Base-by-base conservation (phyloP, 2,329 filamentous ascomycete genomes). In the Bipolaris zeicola region DNA sequence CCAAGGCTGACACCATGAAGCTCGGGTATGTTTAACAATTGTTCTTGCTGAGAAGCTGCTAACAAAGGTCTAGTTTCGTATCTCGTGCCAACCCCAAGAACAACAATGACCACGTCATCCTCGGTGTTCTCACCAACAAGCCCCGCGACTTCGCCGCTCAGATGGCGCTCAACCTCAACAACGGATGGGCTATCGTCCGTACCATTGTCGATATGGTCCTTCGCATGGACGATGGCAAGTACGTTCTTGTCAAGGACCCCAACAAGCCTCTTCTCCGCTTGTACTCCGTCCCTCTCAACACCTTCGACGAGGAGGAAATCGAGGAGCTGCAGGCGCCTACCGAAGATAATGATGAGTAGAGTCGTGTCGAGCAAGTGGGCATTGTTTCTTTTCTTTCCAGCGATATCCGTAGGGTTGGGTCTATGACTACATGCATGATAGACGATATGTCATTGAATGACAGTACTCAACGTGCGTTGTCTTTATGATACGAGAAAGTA, bases 1-100 rank as follows among this genome's bases (percentile, higher is more conserved):
- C 94, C 76, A 93, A 93, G 81, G 93, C 95, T n/a, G 95, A 99
- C 76, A 84, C 92, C 66, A 97, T 99, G 92, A 99, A 98, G 84
- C 88, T 99, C 77, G 95, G 92, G 90, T 93, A 83, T 65, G 88
- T 83, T 39, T 60, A 62, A 18, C 53, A 38, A 26, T 33, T 33
- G 42, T 45, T 28, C 16, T 7, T 16, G 14, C 16, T 31, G 18
- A 37, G 41, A 20, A 11, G 36, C 34, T 26, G 5, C 61, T 65
- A 61, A 62, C 58, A 45, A 7, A 0, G n/a, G 2, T 3, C 10
- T 70, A 94, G 94, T 71, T 99, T 99, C 81, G 92, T 99, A 62
- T 97, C 94, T 51, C 92, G 95, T 71, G 86, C 88, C 69, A 96
- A 94, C 83, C 94, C 95, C 66, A 94, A 95, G 82, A 87, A 86